These are phyloP conservation scores for Cryptococcus amylolentus DNA, from an alignment of 1,284 basidiomycete species.

Conservation along the genomic window DNA sequence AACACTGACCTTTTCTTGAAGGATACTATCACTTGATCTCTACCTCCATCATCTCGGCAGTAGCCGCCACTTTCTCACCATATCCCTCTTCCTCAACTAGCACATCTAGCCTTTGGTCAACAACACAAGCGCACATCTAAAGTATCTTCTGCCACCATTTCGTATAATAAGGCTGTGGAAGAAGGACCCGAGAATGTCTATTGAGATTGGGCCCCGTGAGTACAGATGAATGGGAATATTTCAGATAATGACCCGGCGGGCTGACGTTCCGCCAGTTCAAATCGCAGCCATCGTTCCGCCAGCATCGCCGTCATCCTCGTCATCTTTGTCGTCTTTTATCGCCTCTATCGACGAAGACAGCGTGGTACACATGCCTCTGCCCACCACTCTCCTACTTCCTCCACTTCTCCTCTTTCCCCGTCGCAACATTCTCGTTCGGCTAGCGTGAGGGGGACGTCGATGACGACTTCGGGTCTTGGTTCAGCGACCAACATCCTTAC, in stretches of 20 bases:
- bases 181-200: conserved; percentile 1
- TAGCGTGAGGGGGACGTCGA: neutral
- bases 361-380: neutral
- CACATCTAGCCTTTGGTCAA: too few species aligned
- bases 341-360: neutral
- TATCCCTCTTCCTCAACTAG: too few species aligned
- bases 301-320: conserved; percentile 23
- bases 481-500: too few species aligned
- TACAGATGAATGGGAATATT: neutral
- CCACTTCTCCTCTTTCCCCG: neutral
- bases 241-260: too few species aligned
- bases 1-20: neutral
- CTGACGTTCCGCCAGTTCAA: conserved; percentile 15
- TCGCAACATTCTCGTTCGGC: neutral
- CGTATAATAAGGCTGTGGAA: neutral
- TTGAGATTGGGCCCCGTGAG: conserved; percentile 15
- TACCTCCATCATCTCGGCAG: neutral
- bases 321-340: conserved; percentile 8
- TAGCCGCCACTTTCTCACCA: too few species aligned
- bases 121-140: neutral
- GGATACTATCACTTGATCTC: neutral
- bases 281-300: conserved; percentile 30
- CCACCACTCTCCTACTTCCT: neutral
- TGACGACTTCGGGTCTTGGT: neutral
- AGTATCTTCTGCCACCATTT: too few species aligned